Base-by-base conservation (phyloP, 495 filamentous ascomycete species). In the Massariosphaeria phaeospora region DNA sequence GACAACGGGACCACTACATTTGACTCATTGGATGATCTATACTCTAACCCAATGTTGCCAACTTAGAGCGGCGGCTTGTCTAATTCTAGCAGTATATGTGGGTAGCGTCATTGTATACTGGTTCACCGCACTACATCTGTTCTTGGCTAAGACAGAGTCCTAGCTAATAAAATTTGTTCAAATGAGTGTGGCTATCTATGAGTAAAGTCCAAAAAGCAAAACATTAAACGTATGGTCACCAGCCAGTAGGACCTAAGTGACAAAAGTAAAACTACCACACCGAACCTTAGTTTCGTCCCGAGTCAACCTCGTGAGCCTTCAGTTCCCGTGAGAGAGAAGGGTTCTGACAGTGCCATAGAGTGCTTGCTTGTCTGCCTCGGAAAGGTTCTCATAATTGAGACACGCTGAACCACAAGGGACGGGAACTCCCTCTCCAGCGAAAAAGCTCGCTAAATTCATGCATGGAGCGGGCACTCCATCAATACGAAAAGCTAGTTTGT, bases 361-460 rank as follows among this genome's bases (percentile, higher is more conserved):
- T 24, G 24, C 23, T 10, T 31, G 25, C 7, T 6, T 48, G 29
- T 48, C 44, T 13, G 44, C 44, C 10, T 48, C 25, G 44, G 12
- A 31, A 34, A 48, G 44, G 18, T 48, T 21, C 13, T 31, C 44
- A 27, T 48, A 48, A 7, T 6, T 15, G 7, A 48, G 7, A 18
- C 44, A 48, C 4, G 24, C 44, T 24, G 8, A 12, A 17, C 44
- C 44, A 20, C 44, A 48, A 18, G 44, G 44, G 18, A 48, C 27
- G 24, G 44, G 44, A 21, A 31, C 25, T 17, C 44, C 44, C 25
- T 30, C 6, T 11, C 33, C 44, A 12, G 44, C 33, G 29, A 48
- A 48, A 4, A 48, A 24, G 7, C 25, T 48, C 4, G 44, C 44
- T 27, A 48, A 48, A 27, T 31, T 34, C 44, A 48, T 30, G 44